These are phyloP conservation scores for Torulaspora indica DNA, from an alignment of 805 yeast genomes.

Conservation along the genomic window DNA sequence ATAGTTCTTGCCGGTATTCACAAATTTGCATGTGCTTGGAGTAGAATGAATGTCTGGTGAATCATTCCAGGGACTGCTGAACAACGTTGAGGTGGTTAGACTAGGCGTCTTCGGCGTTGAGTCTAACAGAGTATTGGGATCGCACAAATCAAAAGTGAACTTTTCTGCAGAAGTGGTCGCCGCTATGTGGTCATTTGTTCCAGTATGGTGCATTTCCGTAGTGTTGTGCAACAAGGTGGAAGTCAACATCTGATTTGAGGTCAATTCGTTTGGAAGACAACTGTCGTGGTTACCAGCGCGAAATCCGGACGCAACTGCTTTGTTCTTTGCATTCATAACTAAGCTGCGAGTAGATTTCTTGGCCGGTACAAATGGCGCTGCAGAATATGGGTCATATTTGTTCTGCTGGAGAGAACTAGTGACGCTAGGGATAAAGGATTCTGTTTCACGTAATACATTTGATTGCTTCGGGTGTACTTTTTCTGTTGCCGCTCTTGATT, in stretches of 20 bases:
- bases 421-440: conserved; percentile 2
- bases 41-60: conserved; percentile 16
- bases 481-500: not conserved
- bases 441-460: not conserved
- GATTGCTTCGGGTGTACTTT: not conserved
- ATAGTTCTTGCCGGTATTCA: conserved; percentile 34
- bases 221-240: not conserved
- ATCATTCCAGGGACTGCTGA: conserved; percentile 20
- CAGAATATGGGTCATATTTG: conserved; percentile 27
- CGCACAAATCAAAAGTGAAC: not conserved
- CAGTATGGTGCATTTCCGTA: too few relatives aligned
- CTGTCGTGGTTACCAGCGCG: not conserved
- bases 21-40: conserved; percentile 20
- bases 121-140: not conserved
- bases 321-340: not conserved
- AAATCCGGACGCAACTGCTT: not conserved
- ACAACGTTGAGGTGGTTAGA: conserved; percentile 7
- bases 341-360: conserved; percentile 3
- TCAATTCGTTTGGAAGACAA: not conserved
- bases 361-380: conserved; percentile 25
- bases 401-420: conserved; percentile 3
- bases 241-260: not conserved
- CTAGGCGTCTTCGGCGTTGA: conserved; percentile 22
- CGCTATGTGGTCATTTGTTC: not conserved
- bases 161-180: not conserved